Evolutionary conservation across 139 green algal species (phyloP), one percentile per base, ranked within the genome.

Genomic region (Ulvella scutata): DNA sequence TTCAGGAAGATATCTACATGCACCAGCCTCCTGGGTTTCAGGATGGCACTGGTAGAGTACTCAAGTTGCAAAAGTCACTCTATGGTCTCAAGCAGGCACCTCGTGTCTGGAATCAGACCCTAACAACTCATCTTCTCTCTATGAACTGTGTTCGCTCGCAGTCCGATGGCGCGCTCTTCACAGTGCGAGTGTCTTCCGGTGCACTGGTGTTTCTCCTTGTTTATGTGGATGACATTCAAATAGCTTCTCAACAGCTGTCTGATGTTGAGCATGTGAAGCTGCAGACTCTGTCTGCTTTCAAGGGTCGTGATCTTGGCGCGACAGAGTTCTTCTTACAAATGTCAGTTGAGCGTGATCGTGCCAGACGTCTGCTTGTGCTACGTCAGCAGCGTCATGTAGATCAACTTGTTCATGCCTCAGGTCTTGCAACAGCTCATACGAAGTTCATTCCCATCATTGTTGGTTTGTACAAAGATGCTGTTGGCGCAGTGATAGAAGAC

Each of bases 51-150:
- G n/a, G n/a, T n/a, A n/a, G n/a, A n/a, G 13, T 67, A 21, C 39
- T 3, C 44, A 62, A 17, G n/a, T 2, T 79, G 67, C 26, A 21
- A 38, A n/a, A n/a, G 44, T 51, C 81, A 9, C 39, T 87, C 1
- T 87, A 89, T 39, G 82, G 84, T 1, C 61, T 89, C 3, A 77
- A 78, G 21, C 84, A 87, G 73, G 82, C 84, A n/a, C 78, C 79
- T 3, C 73, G 82, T 3, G 75, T 72, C 0, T 88, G 84, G 80
- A 38, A 88, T 26, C 13, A 59, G 40, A 59, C n/a, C n/a, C n/a
- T 84, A 3, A 60, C 73, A 23, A 23, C 3, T 0, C 43, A 75
- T 73, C 61, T 87, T 40, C 43, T 77, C 37, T 6, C 17, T 0
- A 36, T 81, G 62, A 77, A 75, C 17, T 83, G 81, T 60, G 36